Evolutionary conservation across 768 basidiomycete genomes (phyloP), one percentile per base, ranked within the genome.

Genomic region (Tricholoma hemisulphureum): DNA sequence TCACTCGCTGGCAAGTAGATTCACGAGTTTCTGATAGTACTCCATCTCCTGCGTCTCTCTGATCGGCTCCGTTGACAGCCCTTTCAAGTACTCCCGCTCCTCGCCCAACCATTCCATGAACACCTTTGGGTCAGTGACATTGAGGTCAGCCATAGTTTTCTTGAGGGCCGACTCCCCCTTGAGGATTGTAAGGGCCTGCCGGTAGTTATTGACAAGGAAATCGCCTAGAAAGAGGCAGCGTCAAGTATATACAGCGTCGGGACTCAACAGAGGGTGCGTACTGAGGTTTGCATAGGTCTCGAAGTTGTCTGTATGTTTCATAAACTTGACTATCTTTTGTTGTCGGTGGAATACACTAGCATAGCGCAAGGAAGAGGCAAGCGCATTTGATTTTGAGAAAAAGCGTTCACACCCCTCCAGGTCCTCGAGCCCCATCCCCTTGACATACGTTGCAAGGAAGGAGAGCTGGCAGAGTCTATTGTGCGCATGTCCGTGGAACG

Each of bases 381-480:
- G 63, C 5, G 60, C 53, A 29, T 72, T 72, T 2, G 69, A 72
- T n/a, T n/a, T n/a, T n/a, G n/a, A n/a, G n/a, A n/a, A n/a, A n/a
- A n/a, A n/a, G n/a, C n/a, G n/a, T n/a, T n/a, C n/a, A n/a, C n/a
- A n/a, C n/a, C n/a, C n/a, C n/a, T n/a, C n/a, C n/a, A n/a, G n/a
- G n/a, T n/a, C n/a, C n/a, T n/a, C n/a, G n/a, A n/a, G n/a, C n/a
- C n/a, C n/a, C n/a, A n/a, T n/a, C n/a, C n/a, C n/a, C n/a, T n/a
- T n/a, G n/a, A n/a, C n/a, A n/a, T n/a, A n/a, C n/a, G n/a, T n/a
- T n/a, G n/a, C n/a, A n/a, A 32, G 32, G 4, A 32, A 32, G 9
- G 32, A 32, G 32, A 32, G 32, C 5, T 32, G 32, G 14, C 32
- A 32, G 3, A 32, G 5, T 2, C 5, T 8, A 5, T 32, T 32